Conservation (phyloP, 2,329 filamentous ascomycete genomes). For the Botryosphaeria dothidea region DNA sequence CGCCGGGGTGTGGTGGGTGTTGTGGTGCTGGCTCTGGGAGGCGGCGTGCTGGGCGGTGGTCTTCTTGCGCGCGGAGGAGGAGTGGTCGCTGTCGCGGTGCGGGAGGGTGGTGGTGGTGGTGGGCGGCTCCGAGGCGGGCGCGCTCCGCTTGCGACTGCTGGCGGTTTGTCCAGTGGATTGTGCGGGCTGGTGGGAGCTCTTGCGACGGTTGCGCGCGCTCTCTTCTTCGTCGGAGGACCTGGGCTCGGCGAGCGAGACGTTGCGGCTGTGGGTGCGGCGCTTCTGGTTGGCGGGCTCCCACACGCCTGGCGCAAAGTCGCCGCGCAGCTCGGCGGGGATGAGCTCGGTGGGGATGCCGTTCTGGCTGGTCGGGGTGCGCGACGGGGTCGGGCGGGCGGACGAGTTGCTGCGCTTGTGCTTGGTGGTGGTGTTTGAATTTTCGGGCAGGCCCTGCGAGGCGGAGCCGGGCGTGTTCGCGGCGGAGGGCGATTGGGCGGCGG, state of each 20-base stretch:
- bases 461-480: background rate
- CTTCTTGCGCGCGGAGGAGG: background rate
- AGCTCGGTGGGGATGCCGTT: constrained; percentile 17
- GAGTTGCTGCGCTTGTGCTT: constrained; percentile 17
- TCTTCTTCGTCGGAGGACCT: constrained; percentile 15
- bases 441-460: background rate
- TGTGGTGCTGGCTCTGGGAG: background rate
- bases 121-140: background rate
- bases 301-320: constrained; percentile 18
- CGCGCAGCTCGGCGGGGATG: constrained; percentile 19
- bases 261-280: constrained; percentile 17
- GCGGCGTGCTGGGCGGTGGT: background rate
- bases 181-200: constrained; percentile 1
- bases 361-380: constrained; percentile 13
- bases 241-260: constrained; percentile 19
- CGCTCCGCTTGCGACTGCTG: constrained; percentile 1
- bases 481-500: background rate
- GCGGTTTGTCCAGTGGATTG: too few species aligned
- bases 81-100: background rate
- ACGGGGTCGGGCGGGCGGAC: constrained; percentile 17
- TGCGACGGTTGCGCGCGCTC: constrained; percentile 10
- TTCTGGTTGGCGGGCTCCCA: constrained; percentile 20
- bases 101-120: background rate
- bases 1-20: background rate
- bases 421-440: constrained; percentile 6